Conservation (phyloP, 2,329 filamentous ascomycete genomes). For the Claviceps maximensis region DNA sequence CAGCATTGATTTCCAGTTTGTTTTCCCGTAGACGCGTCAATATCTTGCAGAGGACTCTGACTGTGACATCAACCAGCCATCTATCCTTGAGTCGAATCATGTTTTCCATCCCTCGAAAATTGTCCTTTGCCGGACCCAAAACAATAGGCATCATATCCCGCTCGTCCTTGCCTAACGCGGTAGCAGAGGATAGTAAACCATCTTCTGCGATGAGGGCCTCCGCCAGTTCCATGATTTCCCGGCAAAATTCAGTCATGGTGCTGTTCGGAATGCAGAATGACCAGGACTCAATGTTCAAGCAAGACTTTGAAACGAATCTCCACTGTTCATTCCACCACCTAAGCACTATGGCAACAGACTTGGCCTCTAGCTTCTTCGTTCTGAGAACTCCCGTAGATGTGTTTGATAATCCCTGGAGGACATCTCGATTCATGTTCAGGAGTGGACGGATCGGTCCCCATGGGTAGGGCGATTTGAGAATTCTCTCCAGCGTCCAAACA, state of each 20-base stretch:
- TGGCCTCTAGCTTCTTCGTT: slow-evolving; percentile 39
- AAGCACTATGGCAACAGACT: slow-evolving; percentile 53
- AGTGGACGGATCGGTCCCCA: slow-evolving; percentile 47
- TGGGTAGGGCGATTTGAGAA: slow-evolving; percentile 24
- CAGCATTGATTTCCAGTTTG: slow-evolving; percentile 53
- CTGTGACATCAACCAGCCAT: slow-evolving; percentile 71
- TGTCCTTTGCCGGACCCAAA: slow-evolving; percentile 26
- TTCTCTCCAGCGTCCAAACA: slow-evolving; percentile 25
- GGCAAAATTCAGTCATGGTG: slow-evolving; percentile 82
- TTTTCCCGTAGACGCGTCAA: slow-evolving; percentile 69
- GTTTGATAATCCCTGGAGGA: slow-evolving; percentile 44
- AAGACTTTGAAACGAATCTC: slow-evolving; percentile 68
- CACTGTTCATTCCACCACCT: slow-evolving; percentile 78
- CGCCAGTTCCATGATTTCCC: slow-evolving; percentile 89
- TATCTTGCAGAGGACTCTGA: slow-evolving; percentile 73
- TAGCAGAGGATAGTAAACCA: slow-evolving; percentile 62
- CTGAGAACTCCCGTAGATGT: slow-evolving; percentile 41
- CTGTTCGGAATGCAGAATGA: slow-evolving; percentile 60
- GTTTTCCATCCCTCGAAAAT: slow-evolving; percentile 59
- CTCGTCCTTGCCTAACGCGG: slow-evolving; percentile 21
- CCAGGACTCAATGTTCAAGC: slow-evolving; percentile 74
- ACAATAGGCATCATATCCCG: slow-evolving; percentile 26
- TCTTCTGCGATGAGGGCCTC: slow-evolving; percentile 77
- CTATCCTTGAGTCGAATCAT: slow-evolving; percentile 85
- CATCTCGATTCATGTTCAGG: slow-evolving; percentile 42